These are phyloP conservation scores for Cochlearia excelsa DNA, from an alignment of 345 rosid species.

Conservation along the genomic window DNA sequence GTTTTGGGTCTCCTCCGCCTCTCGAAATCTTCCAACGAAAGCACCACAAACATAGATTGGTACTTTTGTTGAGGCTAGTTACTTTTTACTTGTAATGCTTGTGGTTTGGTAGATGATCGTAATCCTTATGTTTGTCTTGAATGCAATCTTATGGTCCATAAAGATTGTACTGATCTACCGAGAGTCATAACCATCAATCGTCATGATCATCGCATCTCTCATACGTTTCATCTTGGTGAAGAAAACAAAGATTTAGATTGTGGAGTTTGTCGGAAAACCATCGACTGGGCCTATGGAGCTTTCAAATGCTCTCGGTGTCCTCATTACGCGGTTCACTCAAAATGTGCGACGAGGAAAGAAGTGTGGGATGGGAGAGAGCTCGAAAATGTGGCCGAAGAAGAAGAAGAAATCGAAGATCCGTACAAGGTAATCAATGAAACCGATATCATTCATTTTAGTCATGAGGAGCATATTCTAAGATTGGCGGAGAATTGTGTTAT, in stretches of 20 bases:
- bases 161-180: constrained; percentile 11
- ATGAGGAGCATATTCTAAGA: not conserved
- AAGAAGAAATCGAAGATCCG: constrained; percentile 17
- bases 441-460: constrained; percentile 20
- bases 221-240: constrained; percentile 15
- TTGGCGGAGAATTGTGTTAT: not conserved
- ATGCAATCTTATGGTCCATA: constrained; percentile 7
- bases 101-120: not conserved
- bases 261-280: constrained; percentile 9
- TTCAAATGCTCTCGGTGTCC: constrained; percentile 19
- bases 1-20: not conserved
- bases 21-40: not conserved
- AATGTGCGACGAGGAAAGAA: not conserved
- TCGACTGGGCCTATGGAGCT: constrained; percentile 20
- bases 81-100: constrained; percentile 12
- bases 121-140: constrained; percentile 16
- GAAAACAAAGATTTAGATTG: not conserved
- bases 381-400: not conserved
- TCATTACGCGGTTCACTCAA: constrained; percentile 3
- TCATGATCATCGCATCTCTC: constrained; percentile 24
- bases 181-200: constrained; percentile 22
- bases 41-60: not conserved
- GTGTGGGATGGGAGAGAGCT: constrained; percentile 15
- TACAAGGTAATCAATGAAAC: not conserved
- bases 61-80: not conserved